Conservation (phyloP, 176 grass and related monocot species). For the Pharus latifolius region DNA sequence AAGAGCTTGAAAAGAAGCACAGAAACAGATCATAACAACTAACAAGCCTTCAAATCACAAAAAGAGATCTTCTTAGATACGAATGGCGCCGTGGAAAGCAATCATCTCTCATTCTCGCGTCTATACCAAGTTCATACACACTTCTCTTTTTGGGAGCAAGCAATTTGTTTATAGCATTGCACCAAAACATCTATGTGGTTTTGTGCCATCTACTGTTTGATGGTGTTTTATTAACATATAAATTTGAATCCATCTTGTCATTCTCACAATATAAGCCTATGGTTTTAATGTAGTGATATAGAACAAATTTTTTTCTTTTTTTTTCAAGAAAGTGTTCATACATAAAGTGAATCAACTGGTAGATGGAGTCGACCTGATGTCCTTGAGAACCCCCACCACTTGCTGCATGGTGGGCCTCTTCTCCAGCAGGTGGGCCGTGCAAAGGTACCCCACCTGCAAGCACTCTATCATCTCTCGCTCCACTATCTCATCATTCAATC, state of each 20-base stretch:
- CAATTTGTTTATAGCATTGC: no score
- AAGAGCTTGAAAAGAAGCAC: background rate
- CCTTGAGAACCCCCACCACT: slow-evolving; percentile 77
- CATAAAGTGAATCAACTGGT: background rate
- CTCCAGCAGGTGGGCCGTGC: slow-evolving; percentile 47
- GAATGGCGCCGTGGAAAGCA: background rate
- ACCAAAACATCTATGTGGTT: no score
- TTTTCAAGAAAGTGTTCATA: no score
- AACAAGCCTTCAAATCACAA: background rate
- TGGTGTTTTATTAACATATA: no score
- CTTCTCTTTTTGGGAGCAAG: no score
- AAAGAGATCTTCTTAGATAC: slow-evolving; percentile 12
- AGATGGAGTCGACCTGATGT: slow-evolving; percentile 20
- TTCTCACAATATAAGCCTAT: no score
- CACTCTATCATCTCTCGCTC: slow-evolving; percentile 52
- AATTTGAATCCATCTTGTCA: no score
- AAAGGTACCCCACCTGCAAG: slow-evolving; percentile 59
- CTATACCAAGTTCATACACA: no score
- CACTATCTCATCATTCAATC: slow-evolving; percentile 18
- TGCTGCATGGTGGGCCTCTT: slow-evolving; percentile 87
- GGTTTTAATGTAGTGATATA: no score
- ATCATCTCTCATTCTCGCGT: no score
- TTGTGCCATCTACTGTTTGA: no score
- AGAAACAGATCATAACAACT: background rate
- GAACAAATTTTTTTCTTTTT: no score